These are phyloP conservation scores for Rheum nobile DNA, from an alignment of 148 eudicot genomes.

Conservation along the genomic window DNA sequence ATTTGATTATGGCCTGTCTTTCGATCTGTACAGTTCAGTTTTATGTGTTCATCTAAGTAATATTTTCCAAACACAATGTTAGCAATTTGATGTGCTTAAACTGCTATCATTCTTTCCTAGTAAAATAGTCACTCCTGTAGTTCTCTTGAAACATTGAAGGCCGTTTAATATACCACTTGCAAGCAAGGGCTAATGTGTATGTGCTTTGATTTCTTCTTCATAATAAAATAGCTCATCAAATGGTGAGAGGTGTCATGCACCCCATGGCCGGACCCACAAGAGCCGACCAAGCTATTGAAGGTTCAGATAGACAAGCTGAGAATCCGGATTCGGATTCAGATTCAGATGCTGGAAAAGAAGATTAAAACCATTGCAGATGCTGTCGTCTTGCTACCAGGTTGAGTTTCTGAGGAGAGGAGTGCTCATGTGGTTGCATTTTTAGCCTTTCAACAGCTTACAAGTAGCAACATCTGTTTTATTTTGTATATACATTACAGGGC, in stretches of 20 bases:
- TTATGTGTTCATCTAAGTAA: neutral
- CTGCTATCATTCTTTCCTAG: neutral
- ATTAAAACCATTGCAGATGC: neutral
- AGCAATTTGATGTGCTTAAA: neutral
- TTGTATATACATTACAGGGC: neutral
- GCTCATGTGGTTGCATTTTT: neutral
- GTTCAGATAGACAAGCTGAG: slow-evolving; percentile 23
- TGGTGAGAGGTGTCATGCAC: slow-evolving; percentile 20
- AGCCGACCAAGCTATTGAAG: slow-evolving; percentile 28
- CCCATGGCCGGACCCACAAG: slow-evolving; percentile 20
- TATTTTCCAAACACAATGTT: neutral
- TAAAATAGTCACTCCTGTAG: neutral
- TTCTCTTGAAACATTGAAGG: neutral
- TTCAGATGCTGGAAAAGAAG: neutral
- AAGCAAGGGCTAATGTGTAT: neutral
- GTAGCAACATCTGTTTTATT: neutral
- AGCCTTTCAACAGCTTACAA: neutral
- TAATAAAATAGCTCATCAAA: slow-evolving; percentile 30
- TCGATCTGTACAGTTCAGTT: neutral
- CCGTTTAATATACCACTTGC: neutral
- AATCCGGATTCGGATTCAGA: slow-evolving; percentile 15
- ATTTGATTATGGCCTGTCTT: neutral
- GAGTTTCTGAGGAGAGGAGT: neutral
- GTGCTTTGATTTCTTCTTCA: neutral
- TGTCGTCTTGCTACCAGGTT: neutral